Base-by-base conservation (phyloP, 768 basidiomycete species). In the Tylopilus intermedius region DNA sequence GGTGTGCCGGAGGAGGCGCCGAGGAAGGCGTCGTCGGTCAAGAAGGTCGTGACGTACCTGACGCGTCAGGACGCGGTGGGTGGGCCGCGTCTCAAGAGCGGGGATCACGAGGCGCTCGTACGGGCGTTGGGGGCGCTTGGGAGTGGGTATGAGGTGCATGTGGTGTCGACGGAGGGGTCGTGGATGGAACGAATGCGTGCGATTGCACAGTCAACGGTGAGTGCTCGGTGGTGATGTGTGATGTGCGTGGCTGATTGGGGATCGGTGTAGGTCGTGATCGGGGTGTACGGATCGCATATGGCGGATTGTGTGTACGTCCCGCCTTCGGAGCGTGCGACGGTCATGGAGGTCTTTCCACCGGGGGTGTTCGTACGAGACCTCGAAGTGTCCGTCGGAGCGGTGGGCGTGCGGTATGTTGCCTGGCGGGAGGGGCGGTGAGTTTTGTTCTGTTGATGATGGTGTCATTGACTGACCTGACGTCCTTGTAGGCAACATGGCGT, bases 101-200 rank as follows among this genome's bases (percentile, higher is more conserved):
- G 73, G 42, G 82, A 87, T 56, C 86, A 94, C 59, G 65, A 76
- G 15, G 74, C 74, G 42, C 73, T 95, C 37, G 73, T 90, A 5
- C 66, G 67, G n/a, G 81, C 77, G 33, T 68, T 93, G 60, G 62
- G 66, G 42, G 72, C 71, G 51, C 70, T 93, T 65, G 72, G 73
- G 45, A 68, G 73, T 52, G 78, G 78, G 26, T 82, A 79, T 63
- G 81, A 83, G 62, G 74, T 84, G 29, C 65, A 80, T 47, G 63
- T 85, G 22, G 72, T 86, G 29, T 76, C 77, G 6, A 76, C 77
- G 24, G 68, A 72, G 62, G 75, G 76, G 35, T 63, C 74, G 38
- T 86, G 88, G 83, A 75, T 71, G 18, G 79, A 80, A 30, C 77
- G 83, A 47, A 82, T 88, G 76, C 68, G 73, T 9, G 79, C 85